Base-by-base conservation (phyloP, 73 alveolate genomes). In the Breviolum minutum region DNA sequence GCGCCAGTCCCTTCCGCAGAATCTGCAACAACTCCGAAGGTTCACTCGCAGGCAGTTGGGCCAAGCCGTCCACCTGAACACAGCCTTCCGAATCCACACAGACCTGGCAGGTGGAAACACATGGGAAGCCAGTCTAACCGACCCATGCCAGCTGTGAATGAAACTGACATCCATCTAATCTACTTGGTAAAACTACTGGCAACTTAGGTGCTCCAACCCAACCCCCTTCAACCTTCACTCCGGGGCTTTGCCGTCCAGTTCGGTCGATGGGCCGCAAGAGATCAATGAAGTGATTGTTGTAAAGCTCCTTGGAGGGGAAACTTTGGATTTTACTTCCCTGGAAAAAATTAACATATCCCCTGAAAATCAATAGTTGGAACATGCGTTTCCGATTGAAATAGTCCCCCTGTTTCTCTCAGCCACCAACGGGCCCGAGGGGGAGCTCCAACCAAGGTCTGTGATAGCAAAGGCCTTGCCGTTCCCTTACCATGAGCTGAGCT, bases 241-340 rank as follows among this genome's bases (percentile, higher is more conserved):
- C 88, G 10, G 88, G 88, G 30, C 68, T 80, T 30, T 80, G 71
- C 63, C 94, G 85, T 60, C 95, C 95, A 17, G 95, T 88, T 19
- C 95, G 95, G 86, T 88, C 95, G 20, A 88, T 61, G 62, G 95
- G 95, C 62, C 95, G 95, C 24, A 88, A 85, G 61, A 88, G 54
- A 60, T 88, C 95, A 17, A 88, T 69, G 86, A 88, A 88, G 86
- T 88, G 95, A 69, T 88, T 88, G 95, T 88, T 88, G 95, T 88
- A 88, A 24, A 88, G 95, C 95, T 77, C 81, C 73, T 68, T 24
- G 29, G 62, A 7, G 27, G 62, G 0, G 27, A 79, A 30, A 30
- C 1, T 79, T 79, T 27, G 26, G 26, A 71, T 1, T 79, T 30
- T 63, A 27, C 63, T 5, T 0, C 88, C 32, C 64, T 6, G 66